phyloP scores from a whole-genome alignment of 805 yeast species.

The Diddensiella santjacobensis region DNA sequence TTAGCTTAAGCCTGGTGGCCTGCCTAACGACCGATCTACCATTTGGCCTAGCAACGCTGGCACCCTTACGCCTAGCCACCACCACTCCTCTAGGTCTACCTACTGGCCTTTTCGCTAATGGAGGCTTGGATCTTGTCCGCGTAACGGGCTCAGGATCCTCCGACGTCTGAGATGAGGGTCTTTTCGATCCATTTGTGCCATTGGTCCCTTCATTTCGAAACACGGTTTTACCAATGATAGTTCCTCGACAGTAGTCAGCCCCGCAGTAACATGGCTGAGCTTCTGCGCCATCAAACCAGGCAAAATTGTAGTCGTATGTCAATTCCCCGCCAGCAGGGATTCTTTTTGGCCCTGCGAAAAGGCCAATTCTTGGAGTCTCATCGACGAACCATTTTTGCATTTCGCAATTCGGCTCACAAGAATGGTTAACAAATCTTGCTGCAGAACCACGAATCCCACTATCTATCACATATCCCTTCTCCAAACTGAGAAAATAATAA shows the following conservation, averaged over 20 bases:
- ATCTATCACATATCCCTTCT: slow-evolving; percentile 43
- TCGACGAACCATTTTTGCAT: slow-evolving; percentile 49
- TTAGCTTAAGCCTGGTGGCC: too few relatives aligned
- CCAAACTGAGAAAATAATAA: slow-evolving; percentile 43
- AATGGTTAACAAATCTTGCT: slow-evolving; percentile 50
- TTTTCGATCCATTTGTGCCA: background rate
- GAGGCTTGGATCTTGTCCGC: too few relatives aligned
- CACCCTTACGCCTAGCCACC: too few relatives aligned
- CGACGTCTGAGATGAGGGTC: background rate
- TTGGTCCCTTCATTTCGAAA: background rate
- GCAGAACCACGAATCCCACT: slow-evolving; percentile 44
- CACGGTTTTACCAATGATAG: slow-evolving; percentile 18
- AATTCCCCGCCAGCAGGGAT: slow-evolving; percentile 43
- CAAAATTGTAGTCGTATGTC: slow-evolving; percentile 48
- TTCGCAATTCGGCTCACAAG: slow-evolving; percentile 45
- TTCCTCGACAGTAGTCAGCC: slow-evolving; percentile 39
- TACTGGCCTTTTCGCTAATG: too few relatives aligned
- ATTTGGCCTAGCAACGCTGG: too few relatives aligned
- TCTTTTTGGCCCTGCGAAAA: slow-evolving; percentile 40
- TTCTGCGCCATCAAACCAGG: slow-evolving; percentile 41
- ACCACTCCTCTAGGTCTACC: too few relatives aligned
- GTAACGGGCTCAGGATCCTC: too few relatives aligned
- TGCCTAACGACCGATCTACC: too few relatives aligned
- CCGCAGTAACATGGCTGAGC: slow-evolving; percentile 47
- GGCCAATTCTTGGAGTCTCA: slow-evolving; percentile 43